Percentiles rank a stretch among this genome's conserved stretches.
Conservation (phyloP, 805 yeast genomes). For the Diddensiella transvaalensis region DNA sequence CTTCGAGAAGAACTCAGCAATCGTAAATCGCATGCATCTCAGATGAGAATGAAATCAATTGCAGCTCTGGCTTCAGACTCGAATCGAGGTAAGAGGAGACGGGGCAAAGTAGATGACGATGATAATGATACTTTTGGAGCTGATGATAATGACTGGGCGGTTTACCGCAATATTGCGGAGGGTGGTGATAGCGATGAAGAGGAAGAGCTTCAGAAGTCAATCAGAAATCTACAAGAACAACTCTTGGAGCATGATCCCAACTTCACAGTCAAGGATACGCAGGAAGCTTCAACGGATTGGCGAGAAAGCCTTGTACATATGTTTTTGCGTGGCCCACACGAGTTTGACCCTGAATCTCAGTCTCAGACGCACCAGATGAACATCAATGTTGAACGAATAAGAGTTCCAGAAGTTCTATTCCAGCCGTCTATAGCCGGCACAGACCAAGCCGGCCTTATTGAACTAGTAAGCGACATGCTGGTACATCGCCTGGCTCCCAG, state of each 20-base stretch:
- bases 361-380: conserved; percentile 89
- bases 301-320: conserved; percentile 71
- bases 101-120: conserved; percentile 59
- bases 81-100: conserved; percentile 26
- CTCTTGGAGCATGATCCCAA: conserved; percentile 78
- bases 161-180: conserved; percentile 76
- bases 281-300: conserved; percentile 83
- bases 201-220: conserved; percentile 53
- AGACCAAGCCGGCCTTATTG: conserved; percentile 93
- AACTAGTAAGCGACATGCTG: conserved; percentile 65
- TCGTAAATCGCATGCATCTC: conserved; percentile 88
- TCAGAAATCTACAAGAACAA: conserved; percentile 59
- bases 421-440: conserved; percentile 93
- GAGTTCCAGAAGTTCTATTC: conserved; percentile 88
- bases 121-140: conserved; percentile 95
- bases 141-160: conserved; percentile 92
- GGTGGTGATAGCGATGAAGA: conserved; percentile 75
- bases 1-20: conserved; percentile 75
- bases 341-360: conserved; percentile 74
- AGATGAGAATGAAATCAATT: conserved; percentile 84
- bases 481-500: conserved; percentile 50
- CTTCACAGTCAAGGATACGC: conserved; percentile 71
- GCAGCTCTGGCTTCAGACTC: conserved; percentile 78
- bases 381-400: conserved; percentile 82
- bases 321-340: conserved; percentile 86